These are phyloP conservation scores for Globisporangium middletonii DNA, from an alignment of 352 stramenopile genomes.

Conservation along the genomic window DNA sequence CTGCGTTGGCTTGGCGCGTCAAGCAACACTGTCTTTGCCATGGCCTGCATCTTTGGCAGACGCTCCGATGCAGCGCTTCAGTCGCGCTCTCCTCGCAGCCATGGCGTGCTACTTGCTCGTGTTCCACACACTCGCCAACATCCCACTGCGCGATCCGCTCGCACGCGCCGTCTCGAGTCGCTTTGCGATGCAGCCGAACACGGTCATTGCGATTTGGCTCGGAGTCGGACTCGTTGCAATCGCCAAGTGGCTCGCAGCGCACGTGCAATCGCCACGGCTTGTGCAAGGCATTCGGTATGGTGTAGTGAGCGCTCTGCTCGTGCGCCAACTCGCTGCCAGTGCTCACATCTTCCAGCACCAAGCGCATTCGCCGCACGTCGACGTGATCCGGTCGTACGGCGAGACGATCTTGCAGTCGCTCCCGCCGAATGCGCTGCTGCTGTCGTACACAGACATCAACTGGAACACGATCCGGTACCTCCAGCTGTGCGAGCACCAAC, in stretches of 20 bases:
- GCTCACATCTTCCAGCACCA: neutral
- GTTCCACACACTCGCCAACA: conserved; percentile 91
- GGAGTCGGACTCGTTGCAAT: conserved; percentile 48
- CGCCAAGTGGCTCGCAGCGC: conserved; percentile 8
- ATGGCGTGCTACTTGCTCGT: conserved; percentile 81
- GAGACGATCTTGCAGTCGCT: conserved; percentile 38
- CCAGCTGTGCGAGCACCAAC: conserved; percentile 45
- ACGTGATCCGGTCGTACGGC: conserved; percentile 33
- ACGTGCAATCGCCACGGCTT: neutral
- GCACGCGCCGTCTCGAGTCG: conserved; percentile 86
- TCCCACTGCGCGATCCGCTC: conserved; percentile 83
- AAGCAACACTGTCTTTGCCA: neutral
- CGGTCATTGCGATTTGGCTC: conserved; percentile 77
- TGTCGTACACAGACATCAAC: conserved; percentile 81
- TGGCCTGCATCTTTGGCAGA: neutral
- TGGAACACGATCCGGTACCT: conserved; percentile 80
- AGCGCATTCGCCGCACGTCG: conserved; percentile 4
- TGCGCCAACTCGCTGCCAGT: conserved; percentile 14
- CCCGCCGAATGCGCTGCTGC: conserved; percentile 38
- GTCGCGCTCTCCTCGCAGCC: conserved; percentile 32
- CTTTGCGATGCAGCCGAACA: conserved; percentile 90
- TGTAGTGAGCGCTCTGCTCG: conserved; percentile 5
- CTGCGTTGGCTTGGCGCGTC: conserved; percentile 14
- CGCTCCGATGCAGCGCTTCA: conserved; percentile 2
- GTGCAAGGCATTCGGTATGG: conserved; percentile 8